These are phyloP conservation scores for Hypoxylon rubiginosum DNA, from an alignment of 2,329 filamentous ascomycete genomes.

Conservation along the genomic window DNA sequence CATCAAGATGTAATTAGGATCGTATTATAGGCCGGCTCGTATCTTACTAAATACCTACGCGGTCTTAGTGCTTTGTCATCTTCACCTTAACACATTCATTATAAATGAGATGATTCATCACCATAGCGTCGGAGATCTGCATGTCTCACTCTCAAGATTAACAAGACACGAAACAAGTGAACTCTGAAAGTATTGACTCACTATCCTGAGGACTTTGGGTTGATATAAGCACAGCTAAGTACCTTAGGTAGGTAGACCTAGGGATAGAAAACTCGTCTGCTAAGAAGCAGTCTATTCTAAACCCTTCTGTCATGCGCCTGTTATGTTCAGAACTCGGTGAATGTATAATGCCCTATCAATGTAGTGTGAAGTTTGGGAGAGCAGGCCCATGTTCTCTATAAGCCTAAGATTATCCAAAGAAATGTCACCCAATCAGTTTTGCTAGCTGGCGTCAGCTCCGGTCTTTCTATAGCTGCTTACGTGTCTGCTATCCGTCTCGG, in stretches of 20 bases:
- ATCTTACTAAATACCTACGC: not conserved
- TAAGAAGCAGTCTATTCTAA: not conserved
- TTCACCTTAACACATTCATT: not conserved
- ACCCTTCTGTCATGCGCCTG: not conserved
- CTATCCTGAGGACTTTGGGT: no score
- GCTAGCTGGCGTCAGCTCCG: conserved; percentile 1
- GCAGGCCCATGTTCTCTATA: conserved; percentile 29
- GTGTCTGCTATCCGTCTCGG: not conserved
- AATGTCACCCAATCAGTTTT: conserved; percentile 5
- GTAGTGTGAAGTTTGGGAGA: not conserved
- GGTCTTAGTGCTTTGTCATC: no score
- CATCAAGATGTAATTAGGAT: not conserved
- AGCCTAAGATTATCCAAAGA: conserved; percentile 17
- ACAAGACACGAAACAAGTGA: no score
- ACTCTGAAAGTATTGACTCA: no score
- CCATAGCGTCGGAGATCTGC: no score
- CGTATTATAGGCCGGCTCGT: not conserved
- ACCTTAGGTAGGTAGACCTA: no score
- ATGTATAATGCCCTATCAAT: not conserved
- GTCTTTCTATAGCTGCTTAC: conserved; percentile 4
- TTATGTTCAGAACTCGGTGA: not conserved
- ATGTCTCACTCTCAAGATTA: no score
- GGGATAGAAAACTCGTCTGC: not conserved
- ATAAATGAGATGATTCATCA: not conserved
- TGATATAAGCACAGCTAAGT: no score